Base-by-base conservation (phyloP, 805 yeast species). In the Saccharomycopsis selenospora region DNA sequence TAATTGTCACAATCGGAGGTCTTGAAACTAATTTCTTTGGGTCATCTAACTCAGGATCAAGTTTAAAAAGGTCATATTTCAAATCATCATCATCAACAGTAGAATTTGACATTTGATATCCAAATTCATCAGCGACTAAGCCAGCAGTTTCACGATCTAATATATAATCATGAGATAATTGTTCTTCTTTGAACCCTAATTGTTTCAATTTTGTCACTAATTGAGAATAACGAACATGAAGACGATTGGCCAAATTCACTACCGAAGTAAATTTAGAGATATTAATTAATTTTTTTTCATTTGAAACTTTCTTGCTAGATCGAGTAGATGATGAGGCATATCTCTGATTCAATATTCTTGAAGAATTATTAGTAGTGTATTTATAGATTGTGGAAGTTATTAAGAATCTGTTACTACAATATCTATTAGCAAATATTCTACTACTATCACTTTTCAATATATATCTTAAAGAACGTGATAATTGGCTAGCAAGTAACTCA, bases 1-100 rank as follows among this genome's bases (percentile, higher is more conserved):
- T 93, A 46, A 93, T 86, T 0, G 99, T 90, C 3, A 93, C 97
- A 22, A 93, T 83, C 0, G 99, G 99, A 0, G 99, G 89, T 55
- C 98, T 70, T 4, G 80, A 71, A 41, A 76, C 78, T 54, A 83
- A 62, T 20, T 65, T 59, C 4, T 67, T 65, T n/a, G 62, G 60
- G 25, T 72, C 72, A n/a, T 47, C 38, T 0, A 80, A 76, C 13
- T 75, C 71, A 14, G 87, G 33, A 14, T 40, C 40, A 20, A 27
- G 20, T 20, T 28, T 38, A 18, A 33, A 36, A 26, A 43, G 43
- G 28, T 50, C 53, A 79, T 53, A 81, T 77, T 46, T 82, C 11
- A 72, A 73, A 2, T 85, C 81, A 3, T 72, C 68, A n/a, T 71
- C 73, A 50, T 54, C 56, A 26, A 62, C 53, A 28, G 38, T 51